These are phyloP conservation scores for Phytophthora tubulina DNA, from an alignment of 352 stramenopile genomes.

Conservation along the genomic window DNA sequence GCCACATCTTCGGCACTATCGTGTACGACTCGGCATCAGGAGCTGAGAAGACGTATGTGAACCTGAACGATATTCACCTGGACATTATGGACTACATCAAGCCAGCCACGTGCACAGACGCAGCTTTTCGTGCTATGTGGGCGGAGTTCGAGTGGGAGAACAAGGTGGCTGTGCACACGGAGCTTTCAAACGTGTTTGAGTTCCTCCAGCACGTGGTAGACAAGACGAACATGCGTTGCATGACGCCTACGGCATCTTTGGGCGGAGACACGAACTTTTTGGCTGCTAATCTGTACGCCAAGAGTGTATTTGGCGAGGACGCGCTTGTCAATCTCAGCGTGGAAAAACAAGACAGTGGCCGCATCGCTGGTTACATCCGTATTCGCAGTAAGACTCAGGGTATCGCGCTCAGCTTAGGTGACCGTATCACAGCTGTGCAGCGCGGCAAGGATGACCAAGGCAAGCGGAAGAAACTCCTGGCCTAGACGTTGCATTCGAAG, in stretches of 20 bases:
- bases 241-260: constrained; percentile 95
- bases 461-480: constrained; percentile 86
- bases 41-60: constrained; percentile 99
- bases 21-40: constrained; percentile 97
- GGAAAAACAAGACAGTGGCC: constrained; percentile 98
- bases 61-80: constrained; percentile 99
- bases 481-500: constrained; percentile 51
- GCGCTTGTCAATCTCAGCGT: constrained; percentile 99
- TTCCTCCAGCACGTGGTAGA: constrained; percentile 99
- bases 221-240: constrained; percentile 99
- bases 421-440: constrained; percentile 98
- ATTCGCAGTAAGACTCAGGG: constrained; percentile 99
- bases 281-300: constrained; percentile 94
- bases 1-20: constrained; percentile 99
- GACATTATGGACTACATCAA: constrained; percentile 99
- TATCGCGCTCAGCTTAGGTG: constrained; percentile 98
- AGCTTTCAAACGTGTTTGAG: constrained; percentile 97
- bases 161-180: constrained; percentile 98
- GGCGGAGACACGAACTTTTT: constrained; percentile 94
- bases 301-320: constrained; percentile 97
- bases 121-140: constrained; percentile 99
- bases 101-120: constrained; percentile 93
- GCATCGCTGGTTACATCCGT: constrained; percentile 98
- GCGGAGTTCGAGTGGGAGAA: constrained; percentile 99
- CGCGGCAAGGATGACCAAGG: constrained; percentile 85